Evolutionary conservation across 2,329 filamentous ascomycete genomes (phyloP).

Genomic region (Cladophialophora bantiana): DNA sequence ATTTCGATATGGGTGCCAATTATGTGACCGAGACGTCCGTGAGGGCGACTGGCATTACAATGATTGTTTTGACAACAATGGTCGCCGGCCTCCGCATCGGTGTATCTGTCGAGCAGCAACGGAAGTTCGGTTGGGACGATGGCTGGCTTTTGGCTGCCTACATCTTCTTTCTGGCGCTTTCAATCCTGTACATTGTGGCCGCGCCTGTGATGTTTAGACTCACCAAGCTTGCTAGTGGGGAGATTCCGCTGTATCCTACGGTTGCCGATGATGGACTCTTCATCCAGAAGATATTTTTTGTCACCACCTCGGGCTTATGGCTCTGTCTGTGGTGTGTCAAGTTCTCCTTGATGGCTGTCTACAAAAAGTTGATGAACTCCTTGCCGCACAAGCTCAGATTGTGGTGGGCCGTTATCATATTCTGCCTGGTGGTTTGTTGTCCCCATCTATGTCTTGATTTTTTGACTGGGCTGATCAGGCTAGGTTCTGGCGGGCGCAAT

Average conservation of each 20-base stretch:
- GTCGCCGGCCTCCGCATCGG: conserved; percentile 9
- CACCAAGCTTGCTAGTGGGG: conserved; percentile 4
- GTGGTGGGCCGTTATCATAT: conserved; percentile 11
- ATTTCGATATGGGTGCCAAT: conserved; percentile 3
- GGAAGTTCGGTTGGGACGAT: conserved; percentile 14
- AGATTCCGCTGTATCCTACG: conserved; percentile 9
- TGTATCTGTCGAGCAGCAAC: conserved; percentile 10
- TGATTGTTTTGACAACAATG: conserved; percentile 7
- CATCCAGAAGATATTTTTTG: conserved; percentile 15
- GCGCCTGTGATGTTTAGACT: conserved; percentile 3
- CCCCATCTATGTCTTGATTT: neutral
- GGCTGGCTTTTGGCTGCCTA: conserved; percentile 15
- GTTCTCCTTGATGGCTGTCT: conserved; percentile 17
- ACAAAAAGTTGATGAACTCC: conserved; percentile 13
- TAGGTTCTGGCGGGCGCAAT: conserved; percentile 11
- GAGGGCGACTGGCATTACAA: conserved; percentile 13
- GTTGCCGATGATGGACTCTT: conserved; percentile 9
- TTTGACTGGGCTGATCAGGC: neutral
- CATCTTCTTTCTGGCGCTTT: conserved; percentile 12
- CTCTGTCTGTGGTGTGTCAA: conserved; percentile 13
- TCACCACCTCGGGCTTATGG: conserved; percentile 13
- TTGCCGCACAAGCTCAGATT: conserved; percentile 8
- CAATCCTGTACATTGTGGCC: conserved; percentile 14
- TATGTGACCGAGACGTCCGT: conserved; percentile 15
- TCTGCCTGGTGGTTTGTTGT: conserved; percentile 9